These are phyloP conservation scores for Aspergillus spinulosporus DNA, from an alignment of 2,329 filamentous ascomycete species.

Conservation along the genomic window DNA sequence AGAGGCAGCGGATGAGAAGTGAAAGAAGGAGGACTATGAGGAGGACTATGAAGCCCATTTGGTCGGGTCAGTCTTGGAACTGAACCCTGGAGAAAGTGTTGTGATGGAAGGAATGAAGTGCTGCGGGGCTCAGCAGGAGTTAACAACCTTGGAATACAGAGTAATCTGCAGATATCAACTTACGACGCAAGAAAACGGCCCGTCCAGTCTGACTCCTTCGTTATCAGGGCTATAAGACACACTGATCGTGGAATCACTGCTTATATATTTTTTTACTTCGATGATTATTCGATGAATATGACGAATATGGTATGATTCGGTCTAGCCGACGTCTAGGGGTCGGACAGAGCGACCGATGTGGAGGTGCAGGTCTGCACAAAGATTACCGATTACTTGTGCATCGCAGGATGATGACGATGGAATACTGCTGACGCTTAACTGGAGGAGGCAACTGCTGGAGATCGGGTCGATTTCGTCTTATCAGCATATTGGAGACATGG, in stretches of 20 bases:
- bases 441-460: not conserved
- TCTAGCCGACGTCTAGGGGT: not conserved
- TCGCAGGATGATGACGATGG: not conserved
- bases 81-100: too few relatives aligned
- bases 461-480: not conserved
- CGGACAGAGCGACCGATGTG: not conserved
- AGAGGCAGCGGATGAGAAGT: slow-evolving; percentile 22
- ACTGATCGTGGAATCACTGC: too few relatives aligned
- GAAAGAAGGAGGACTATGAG: not conserved
- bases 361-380: not conserved
- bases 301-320: not conserved
- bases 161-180: too few relatives aligned
- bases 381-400: not conserved
- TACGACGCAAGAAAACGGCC: too few relatives aligned
- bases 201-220: too few relatives aligned
- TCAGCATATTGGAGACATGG: not conserved
- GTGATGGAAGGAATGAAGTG: not conserved
- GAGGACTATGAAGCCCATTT: not conserved
- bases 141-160: too few relatives aligned
- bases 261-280: too few relatives aligned
- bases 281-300: too few relatives aligned
- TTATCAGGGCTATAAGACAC: too few relatives aligned
- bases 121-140: too few relatives aligned
- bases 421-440: not conserved
- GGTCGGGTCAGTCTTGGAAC: not conserved